Evolutionary conservation across 345 rosid species (phyloP).

Genomic region (Boechera stricta): DNA sequence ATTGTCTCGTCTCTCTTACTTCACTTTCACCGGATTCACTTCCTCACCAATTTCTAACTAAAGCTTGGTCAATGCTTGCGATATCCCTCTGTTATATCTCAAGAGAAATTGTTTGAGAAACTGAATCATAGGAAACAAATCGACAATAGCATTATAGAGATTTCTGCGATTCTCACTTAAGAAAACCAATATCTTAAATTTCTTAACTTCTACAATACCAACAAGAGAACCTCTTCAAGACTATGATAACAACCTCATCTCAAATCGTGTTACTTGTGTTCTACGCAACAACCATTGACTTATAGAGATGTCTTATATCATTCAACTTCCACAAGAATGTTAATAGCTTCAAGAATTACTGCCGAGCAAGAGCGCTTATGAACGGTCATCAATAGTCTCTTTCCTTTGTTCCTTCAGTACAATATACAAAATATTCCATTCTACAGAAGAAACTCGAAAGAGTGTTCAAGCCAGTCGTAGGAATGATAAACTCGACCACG

Average conservation of each 20-base stretch:
- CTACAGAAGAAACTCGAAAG: not conserved
- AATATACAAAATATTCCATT: not conserved
- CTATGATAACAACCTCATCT: slow-evolving; percentile 40
- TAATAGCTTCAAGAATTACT: no score
- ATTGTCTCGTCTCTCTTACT: not conserved
- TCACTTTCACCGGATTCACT: no score
- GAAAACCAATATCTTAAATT: slow-evolving; percentile 24
- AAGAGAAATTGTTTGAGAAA: no score
- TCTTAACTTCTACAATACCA: slow-evolving; percentile 44
- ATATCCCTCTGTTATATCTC: no score
- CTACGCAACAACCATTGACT: not conserved
- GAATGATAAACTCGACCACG: not conserved
- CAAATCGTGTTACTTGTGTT: not conserved
- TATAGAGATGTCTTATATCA: not conserved
- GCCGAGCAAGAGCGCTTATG: no score
- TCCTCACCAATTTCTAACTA: slow-evolving; percentile 12
- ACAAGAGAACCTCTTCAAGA: slow-evolving; percentile 53
- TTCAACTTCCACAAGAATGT: not conserved
- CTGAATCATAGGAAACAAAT: no score
- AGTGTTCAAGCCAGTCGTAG: not conserved
- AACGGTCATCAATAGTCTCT: no score
- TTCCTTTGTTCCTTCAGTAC: no score
- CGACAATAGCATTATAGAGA: not conserved
- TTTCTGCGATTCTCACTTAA: slow-evolving; percentile 41
- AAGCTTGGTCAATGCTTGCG: no score